A percentile compares a stretch with the other conserved stretches of the same genome.
Evolutionary conservation across 345 rosid genomes (phyloP).

Genomic region (Brassica cretica): DNA sequence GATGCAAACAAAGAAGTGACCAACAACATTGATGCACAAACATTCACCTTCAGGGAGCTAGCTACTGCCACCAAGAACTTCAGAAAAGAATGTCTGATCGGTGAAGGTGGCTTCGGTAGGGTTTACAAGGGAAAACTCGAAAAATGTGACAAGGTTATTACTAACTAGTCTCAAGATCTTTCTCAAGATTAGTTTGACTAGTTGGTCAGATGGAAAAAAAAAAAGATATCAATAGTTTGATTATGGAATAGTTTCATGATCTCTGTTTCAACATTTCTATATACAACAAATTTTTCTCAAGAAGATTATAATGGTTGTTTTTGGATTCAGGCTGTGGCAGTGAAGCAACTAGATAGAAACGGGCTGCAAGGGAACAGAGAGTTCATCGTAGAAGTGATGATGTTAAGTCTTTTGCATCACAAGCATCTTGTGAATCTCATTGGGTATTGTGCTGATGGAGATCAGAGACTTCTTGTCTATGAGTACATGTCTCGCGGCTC

Average conservation of each 20-base stretch:
- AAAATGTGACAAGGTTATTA: background rate
- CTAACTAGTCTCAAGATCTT: background rate
- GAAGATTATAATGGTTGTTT: background rate
- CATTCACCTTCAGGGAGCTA: conserved; percentile 79
- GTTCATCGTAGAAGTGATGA: conserved; percentile 9
- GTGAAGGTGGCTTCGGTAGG: conserved; percentile 10
- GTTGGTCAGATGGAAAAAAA: background rate
- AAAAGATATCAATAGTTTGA: background rate
- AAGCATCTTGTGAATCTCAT: conserved; percentile 43
- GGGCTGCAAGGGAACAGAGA: conserved; percentile 13
- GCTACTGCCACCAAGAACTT: conserved; percentile 48
- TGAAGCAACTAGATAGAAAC: conserved; percentile 3
- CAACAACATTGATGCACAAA: conserved; percentile 33
- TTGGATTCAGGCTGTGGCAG: conserved; percentile 16
- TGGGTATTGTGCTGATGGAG: conserved; percentile 13
- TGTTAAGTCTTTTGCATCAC: conserved; percentile 60
- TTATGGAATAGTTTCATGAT: background rate
- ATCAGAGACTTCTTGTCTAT: conserved; percentile 12
- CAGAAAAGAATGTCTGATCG: conserved; percentile 4
- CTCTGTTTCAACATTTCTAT: background rate
- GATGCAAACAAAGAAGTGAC: conserved; percentile 34
- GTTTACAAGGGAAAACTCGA: conserved; percentile 44
- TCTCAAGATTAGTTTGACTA: background rate
- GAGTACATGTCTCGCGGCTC: conserved; percentile 72
- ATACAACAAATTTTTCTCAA: background rate